These are phyloP conservation scores for Leccinum boreale DNA, from an alignment of 768 basidiomycete species.

Conservation along the genomic window DNA sequence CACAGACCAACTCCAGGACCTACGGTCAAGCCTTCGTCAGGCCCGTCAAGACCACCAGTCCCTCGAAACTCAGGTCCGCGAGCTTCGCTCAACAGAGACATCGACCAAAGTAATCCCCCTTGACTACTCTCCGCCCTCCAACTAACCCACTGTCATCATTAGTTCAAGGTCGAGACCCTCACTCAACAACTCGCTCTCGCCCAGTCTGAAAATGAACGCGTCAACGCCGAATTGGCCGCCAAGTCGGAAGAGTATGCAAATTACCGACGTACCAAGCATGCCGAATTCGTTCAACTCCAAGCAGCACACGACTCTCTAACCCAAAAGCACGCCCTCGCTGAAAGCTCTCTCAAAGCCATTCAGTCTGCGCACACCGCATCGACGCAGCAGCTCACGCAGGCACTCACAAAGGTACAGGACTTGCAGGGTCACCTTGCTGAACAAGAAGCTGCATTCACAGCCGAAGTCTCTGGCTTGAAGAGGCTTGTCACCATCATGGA, in stretches of 20 bases:
- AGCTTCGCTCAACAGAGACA: slow-evolving; percentile 71
- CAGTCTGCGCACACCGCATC: slow-evolving; percentile 72
- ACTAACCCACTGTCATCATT: neutral
- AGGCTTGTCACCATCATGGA: slow-evolving; percentile 84
- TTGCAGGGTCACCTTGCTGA: slow-evolving; percentile 78
- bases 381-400: slow-evolving; percentile 71
- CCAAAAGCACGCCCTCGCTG: slow-evolving; percentile 62
- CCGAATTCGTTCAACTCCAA: slow-evolving; percentile 74
- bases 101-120: slow-evolving; percentile 59
- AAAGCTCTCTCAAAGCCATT: slow-evolving; percentile 67
- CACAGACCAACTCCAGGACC: slow-evolving; percentile 67
- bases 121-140: neutral
- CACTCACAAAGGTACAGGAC: slow-evolving; percentile 70
- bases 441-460: slow-evolving; percentile 78
- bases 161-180: slow-evolving; percentile 87
- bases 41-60: slow-evolving; percentile 69
- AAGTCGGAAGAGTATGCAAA: slow-evolving; percentile 83
- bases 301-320: slow-evolving; percentile 70
- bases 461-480: slow-evolving; percentile 69
- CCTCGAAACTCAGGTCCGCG: slow-evolving; percentile 65
- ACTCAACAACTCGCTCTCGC: slow-evolving; percentile 79
- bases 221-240: slow-evolving; percentile 59
- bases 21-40: slow-evolving; percentile 68
- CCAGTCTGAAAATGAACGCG: slow-evolving; percentile 71
- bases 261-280: slow-evolving; percentile 77